A percentile compares a stretch with the other conserved stretches of the same genome.
Evolutionary conservation across 352 stramenopile species (phyloP).

Genomic region (Phytophthora brassicae): DNA sequence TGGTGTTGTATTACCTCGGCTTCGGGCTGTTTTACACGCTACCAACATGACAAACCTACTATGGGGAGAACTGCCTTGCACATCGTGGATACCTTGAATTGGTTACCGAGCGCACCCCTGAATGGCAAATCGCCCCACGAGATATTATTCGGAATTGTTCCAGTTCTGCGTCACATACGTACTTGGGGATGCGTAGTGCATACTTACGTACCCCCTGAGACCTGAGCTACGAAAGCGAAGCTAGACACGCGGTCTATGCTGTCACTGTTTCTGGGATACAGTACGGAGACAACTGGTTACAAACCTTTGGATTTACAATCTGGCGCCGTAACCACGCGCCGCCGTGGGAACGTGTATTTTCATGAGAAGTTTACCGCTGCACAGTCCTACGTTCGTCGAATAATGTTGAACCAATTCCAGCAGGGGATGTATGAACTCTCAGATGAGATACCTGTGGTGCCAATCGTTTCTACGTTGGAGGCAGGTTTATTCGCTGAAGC

Average conservation of each 20-base stretch:
- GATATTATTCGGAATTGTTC: neutral
- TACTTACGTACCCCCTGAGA: slow-evolving; percentile 5
- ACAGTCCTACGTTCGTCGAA: neutral
- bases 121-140: slow-evolving; percentile 14
- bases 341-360: slow-evolving; percentile 12
- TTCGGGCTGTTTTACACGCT: slow-evolving; percentile 16
- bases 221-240: slow-evolving; percentile 5
- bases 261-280: slow-evolving; percentile 10
- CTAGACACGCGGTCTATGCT: slow-evolving; percentile 8
- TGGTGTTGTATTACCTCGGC: neutral
- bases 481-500: slow-evolving; percentile 1
- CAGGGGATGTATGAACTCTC: neutral
- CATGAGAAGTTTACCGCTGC: slow-evolving; percentile 12
- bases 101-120: no score
- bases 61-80: no score
- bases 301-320: slow-evolving; percentile 12
- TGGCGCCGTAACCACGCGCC: slow-evolving; percentile 2
- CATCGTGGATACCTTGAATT: no score
- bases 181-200: slow-evolving; percentile 22
- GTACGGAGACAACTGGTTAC: slow-evolving; percentile 16
- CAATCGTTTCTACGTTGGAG: slow-evolving; percentile 2
- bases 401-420: slow-evolving; percentile 7
- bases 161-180: slow-evolving; percentile 9
- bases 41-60: slow-evolving; percentile 10
- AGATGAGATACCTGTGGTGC: slow-evolving; percentile 4